Evolutionary conservation across 2,329 filamentous ascomycete species (phyloP).

Genomic region (Nothophaeocryptopus gaeumannii): DNA sequence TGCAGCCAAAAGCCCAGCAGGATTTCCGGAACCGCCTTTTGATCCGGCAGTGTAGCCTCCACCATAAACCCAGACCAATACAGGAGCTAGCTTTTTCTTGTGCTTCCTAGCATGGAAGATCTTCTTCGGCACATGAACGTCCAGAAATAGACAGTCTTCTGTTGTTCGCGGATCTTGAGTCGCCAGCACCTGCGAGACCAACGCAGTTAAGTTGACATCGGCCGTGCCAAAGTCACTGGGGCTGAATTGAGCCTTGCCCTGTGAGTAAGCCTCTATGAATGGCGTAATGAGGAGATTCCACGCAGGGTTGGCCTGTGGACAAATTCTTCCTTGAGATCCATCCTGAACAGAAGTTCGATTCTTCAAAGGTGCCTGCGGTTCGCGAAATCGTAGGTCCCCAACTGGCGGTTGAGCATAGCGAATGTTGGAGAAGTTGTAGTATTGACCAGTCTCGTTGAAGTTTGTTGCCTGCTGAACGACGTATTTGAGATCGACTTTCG

Average conservation of each 20-base stretch:
- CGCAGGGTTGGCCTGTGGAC: conserved; percentile 43
- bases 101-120: conserved; percentile 29
- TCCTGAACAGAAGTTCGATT: conserved; percentile 46
- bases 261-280: conserved; percentile 34
- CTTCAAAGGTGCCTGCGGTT: conserved; percentile 39
- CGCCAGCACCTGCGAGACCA: background rate
- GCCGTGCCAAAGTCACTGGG: background rate
- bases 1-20: conserved; percentile 28
- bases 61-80: conserved; percentile 47
- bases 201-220: background rate
- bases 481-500: conserved; percentile 55
- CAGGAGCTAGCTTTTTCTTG: conserved; percentile 33
- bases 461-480: conserved; percentile 49
- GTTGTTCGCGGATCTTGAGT: conserved; percentile 30
- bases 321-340: conserved; percentile 43
- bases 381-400: conserved; percentile 51
- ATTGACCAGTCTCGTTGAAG: conserved; percentile 37
- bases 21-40: conserved; percentile 38
- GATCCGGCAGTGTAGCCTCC: conserved; percentile 44
- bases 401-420: conserved; percentile 55
- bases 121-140: conserved; percentile 37
- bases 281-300: conserved; percentile 40
- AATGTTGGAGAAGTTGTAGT: conserved; percentile 57
- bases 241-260: conserved; percentile 14
- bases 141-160: conserved; percentile 43